Evolutionary conservation across 331 rosid species (phyloP).

Genomic region (Prunus yedoensis): DNA sequence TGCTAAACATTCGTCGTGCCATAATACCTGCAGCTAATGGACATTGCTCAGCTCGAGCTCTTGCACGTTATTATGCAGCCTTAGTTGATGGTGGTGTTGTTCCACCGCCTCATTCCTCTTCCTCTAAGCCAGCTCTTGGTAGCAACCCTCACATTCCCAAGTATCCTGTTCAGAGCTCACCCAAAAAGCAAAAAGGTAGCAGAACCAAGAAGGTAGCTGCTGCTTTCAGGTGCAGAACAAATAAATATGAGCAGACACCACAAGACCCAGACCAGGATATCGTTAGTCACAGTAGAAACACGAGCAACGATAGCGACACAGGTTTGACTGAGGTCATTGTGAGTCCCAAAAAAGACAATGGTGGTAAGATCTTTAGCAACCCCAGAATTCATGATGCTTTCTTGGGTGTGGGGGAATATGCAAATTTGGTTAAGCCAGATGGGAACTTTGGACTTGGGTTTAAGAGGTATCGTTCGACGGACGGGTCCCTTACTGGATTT

Average conservation of each 20-base stretch:
- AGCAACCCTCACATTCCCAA: slow-evolving; percentile 87
- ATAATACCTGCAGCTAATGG: slow-evolving; percentile 95
- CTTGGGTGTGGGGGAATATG: slow-evolving; percentile 65
- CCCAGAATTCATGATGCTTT: slow-evolving; percentile 77
- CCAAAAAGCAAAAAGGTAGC: slow-evolving; percentile 36
- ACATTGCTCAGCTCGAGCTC: slow-evolving; percentile 94
- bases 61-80: slow-evolving; percentile 93
- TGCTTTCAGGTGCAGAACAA: slow-evolving; percentile 18
- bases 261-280: neutral
- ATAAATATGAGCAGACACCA: slow-evolving; percentile 28
- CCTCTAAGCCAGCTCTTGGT: slow-evolving; percentile 73
- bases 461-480: slow-evolving; percentile 52
- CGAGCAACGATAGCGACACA: slow-evolving; percentile 16
- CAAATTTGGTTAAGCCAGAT: slow-evolving; percentile 47
- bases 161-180: slow-evolving; percentile 36
- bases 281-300: slow-evolving; percentile 14
- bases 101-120: slow-evolving; percentile 77
- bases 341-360: slow-evolving; percentile 17
- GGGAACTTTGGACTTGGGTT: slow-evolving; percentile 81
- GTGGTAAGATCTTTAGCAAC: slow-evolving; percentile 46
- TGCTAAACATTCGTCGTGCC: slow-evolving; percentile 75
- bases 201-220: slow-evolving; percentile 31
- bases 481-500: slow-evolving; percentile 63
- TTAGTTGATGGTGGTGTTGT: slow-evolving; percentile 75
- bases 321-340: slow-evolving; percentile 5